phyloP scores from a whole-genome alignment of 1,284 basidiomycete species.

The Apiotrichum siamense region DNA sequence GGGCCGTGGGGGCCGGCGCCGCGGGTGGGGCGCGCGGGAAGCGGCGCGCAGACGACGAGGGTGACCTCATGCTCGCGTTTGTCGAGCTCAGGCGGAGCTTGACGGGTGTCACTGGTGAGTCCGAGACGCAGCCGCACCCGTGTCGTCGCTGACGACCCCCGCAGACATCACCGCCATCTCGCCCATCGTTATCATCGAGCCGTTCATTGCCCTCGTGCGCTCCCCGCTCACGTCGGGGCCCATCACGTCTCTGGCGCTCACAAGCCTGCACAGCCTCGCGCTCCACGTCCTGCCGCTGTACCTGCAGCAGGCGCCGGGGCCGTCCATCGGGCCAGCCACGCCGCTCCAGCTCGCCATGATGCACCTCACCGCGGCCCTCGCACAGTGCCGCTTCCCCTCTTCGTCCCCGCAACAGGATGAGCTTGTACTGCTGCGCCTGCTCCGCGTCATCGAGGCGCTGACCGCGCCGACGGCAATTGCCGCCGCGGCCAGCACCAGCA shows the following conservation, averaged over 20 bases:
- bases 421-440: slow-evolving; percentile 84
- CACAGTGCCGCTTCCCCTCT: slow-evolving; percentile 96
- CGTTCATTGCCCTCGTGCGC: slow-evolving; percentile 88
- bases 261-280: slow-evolving; percentile 81
- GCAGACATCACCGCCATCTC: slow-evolving; percentile 59
- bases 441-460: slow-evolving; percentile 82
- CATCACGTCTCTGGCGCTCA: slow-evolving; percentile 83
- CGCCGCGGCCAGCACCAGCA: not conserved
- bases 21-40: slow-evolving; percentile 7
- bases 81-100: slow-evolving; percentile 74
- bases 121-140: not conserved
- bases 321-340: slow-evolving; percentile 26
- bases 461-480: slow-evolving; percentile 54
- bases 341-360: slow-evolving; percentile 57
- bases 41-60: slow-evolving; percentile 31
- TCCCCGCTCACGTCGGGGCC: slow-evolving; percentile 89
- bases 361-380: slow-evolving; percentile 81
- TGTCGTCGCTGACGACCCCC: not conserved
- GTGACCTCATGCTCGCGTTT: slow-evolving; percentile 83
- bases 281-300: slow-evolving; percentile 58
- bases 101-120: slow-evolving; percentile 65
- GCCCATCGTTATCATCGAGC: slow-evolving; percentile 60
- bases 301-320: slow-evolving; percentile 42
- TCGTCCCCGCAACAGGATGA: slow-evolving; percentile 94
- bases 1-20: not conserved